Evolutionary conservation across 345 rosid genomes (phyloP).

Genomic region (Diplotaxis tenuifolia): DNA sequence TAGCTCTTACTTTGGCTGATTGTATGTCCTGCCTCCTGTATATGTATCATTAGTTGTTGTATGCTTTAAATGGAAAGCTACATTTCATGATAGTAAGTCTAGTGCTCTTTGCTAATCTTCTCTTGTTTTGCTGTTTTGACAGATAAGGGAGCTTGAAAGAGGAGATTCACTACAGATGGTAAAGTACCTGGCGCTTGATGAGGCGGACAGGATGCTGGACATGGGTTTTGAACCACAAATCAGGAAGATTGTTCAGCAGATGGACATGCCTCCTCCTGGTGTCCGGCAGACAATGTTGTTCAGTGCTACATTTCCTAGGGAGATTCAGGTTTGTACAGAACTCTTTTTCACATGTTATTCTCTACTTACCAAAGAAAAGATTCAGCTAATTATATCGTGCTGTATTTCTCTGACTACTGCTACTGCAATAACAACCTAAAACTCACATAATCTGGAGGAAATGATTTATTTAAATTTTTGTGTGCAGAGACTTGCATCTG

Average conservation of each 20-base stretch:
- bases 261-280: conserved; percentile 95
- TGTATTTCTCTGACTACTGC: neutral
- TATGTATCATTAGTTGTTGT: neutral
- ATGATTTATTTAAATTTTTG: neutral
- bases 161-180: conserved; percentile 94
- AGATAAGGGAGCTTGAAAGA: conserved; percentile 93
- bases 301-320: conserved; percentile 98
- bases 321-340: conserved; percentile 78
- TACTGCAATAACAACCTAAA: neutral
- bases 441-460: neutral
- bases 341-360: conserved; percentile 49
- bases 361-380: conserved; percentile 51
- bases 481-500: neutral
- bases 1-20: conserved; percentile 10
- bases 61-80: conserved; percentile 6
- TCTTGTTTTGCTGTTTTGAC: conserved; percentile 15
- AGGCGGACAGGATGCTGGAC: conserved; percentile 99
- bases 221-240: conserved; percentile 99
- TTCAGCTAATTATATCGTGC: conserved; percentile 35
- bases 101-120: conserved; percentile 1
- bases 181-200: conserved; percentile 85
- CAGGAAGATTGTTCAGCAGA: conserved; percentile 92
- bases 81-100: conserved; percentile 4
- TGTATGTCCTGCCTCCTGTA: neutral
- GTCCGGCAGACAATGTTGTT: conserved; percentile 98